phyloP scores from a whole-genome alignment of 345 rosid genomes.

The Melastoma malabathricum region DNA sequence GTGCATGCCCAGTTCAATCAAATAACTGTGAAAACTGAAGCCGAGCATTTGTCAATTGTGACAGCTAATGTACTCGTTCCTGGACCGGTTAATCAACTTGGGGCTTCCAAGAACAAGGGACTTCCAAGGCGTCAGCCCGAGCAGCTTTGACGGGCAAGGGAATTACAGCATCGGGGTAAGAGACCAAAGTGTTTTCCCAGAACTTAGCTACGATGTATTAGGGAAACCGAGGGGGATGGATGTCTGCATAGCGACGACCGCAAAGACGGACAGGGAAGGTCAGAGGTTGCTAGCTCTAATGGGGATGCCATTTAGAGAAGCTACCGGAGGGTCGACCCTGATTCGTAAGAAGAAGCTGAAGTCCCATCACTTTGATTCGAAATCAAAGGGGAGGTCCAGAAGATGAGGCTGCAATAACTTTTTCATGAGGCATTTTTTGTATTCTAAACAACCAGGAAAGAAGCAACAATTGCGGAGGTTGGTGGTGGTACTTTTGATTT shows the following conservation, averaged over 20 bases:
- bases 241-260: constrained; percentile 73
- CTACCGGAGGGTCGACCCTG: constrained; percentile 12
- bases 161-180: constrained; percentile 72
- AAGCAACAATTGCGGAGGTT: too few species aligned
- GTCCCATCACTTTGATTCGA: constrained; percentile 66
- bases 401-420: constrained; percentile 17
- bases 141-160: constrained; percentile 90
- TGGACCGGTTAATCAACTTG: constrained; percentile 82
- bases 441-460: too few species aligned
- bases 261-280: constrained; percentile 71
- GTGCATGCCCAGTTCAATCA: too few species aligned
- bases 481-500: background rate
- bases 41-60: background rate
- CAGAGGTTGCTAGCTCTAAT: constrained; percentile 66
- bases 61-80: constrained; percentile 81
- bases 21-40: too few species aligned
- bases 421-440: too few species aligned
- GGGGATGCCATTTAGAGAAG: constrained; percentile 96
- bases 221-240: constrained; percentile 88
- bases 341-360: constrained; percentile 70
- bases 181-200: constrained; percentile 86
- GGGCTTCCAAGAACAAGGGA: constrained; percentile 92
- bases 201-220: constrained; percentile 51
- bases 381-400: constrained; percentile 39
- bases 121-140: constrained; percentile 73